These are phyloP conservation scores for Pleurotus citrinopileatus DNA, from an alignment of 768 basidiomycete species.

Conservation along the genomic window DNA sequence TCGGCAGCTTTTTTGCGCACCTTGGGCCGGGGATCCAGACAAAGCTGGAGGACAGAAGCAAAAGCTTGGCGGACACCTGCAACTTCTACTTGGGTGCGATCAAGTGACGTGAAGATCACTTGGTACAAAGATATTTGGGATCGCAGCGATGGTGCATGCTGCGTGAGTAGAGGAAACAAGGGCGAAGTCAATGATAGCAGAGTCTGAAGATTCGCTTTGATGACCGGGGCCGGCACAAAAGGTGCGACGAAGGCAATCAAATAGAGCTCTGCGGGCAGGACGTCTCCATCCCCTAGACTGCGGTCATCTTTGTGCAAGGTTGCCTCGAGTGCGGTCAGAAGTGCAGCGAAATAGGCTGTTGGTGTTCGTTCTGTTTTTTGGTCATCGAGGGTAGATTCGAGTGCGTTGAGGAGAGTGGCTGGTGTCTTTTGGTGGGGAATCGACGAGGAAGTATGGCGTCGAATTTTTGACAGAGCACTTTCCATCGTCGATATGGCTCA, in stretches of 20 bases:
- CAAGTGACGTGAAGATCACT: slow-evolving; percentile 64
- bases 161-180: slow-evolving; percentile 63
- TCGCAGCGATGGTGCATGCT: slow-evolving; percentile 76
- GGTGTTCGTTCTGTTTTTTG: slow-evolving; percentile 65
- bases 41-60: slow-evolving; percentile 78
- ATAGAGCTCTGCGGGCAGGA: slow-evolving; percentile 83
- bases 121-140: slow-evolving; percentile 83
- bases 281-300: slow-evolving; percentile 59
- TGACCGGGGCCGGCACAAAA: slow-evolving; percentile 75
- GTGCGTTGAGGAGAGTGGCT: slow-evolving; percentile 77
- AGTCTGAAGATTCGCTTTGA: slow-evolving; percentile 71
- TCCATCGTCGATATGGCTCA: slow-evolving; percentile 43
- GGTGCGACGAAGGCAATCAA: slow-evolving; percentile 76
- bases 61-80: slow-evolving; percentile 77
- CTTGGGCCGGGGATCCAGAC: slow-evolving; percentile 88
- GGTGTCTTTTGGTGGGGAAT: slow-evolving; percentile 89
- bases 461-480: slow-evolving; percentile 74
- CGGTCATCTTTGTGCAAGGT: slow-evolving; percentile 60
- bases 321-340: slow-evolving; percentile 81
- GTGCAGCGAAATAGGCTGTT: slow-evolving; percentile 93
- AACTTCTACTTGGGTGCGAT: slow-evolving; percentile 65
- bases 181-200: slow-evolving; percentile 74
- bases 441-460: slow-evolving; percentile 78
- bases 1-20: slow-evolving; percentile 91
- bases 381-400: slow-evolving; percentile 79